Conservation (phyloP, 805 yeast genomes). For the Candida vartiovaarae region DNA sequence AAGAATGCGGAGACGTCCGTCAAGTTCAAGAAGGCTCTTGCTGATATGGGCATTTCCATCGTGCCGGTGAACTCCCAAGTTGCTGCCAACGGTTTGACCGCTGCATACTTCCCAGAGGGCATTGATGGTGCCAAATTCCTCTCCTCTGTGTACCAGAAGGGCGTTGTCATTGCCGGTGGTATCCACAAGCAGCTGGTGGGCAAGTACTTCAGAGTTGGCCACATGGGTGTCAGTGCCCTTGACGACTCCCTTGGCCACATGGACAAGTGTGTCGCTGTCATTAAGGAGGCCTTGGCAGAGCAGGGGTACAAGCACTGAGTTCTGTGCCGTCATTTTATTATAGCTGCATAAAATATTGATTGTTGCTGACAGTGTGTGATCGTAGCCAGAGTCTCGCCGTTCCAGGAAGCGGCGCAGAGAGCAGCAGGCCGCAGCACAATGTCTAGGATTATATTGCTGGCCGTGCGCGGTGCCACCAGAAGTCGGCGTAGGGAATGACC, state of each 20-base stretch:
- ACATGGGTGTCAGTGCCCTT: slow-evolving; percentile 82
- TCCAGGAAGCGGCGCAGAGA: too few relatives aligned
- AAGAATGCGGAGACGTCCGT: slow-evolving; percentile 57
- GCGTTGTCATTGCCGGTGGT: slow-evolving; percentile 83
- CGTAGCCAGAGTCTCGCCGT: too few relatives aligned
- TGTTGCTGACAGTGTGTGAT: not conserved
- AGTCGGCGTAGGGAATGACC: too few relatives aligned
- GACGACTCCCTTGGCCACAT: slow-evolving; percentile 49
- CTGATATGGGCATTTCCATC: slow-evolving; percentile 56
- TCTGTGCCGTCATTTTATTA: too few relatives aligned
- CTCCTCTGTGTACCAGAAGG: slow-evolving; percentile 46
- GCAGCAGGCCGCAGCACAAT: too few relatives aligned
- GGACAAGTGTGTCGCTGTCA: slow-evolving; percentile 39
- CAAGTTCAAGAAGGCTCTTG: slow-evolving; percentile 50
- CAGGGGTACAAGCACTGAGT: slow-evolving; percentile 27
- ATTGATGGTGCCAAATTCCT: slow-evolving; percentile 63
- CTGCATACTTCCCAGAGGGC: slow-evolving; percentile 74
- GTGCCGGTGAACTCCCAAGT: slow-evolving; percentile 50
- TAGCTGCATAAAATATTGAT: not conserved
- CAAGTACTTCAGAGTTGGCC: slow-evolving; percentile 89
- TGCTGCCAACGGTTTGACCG: slow-evolving; percentile 86
- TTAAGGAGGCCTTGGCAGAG: slow-evolving; percentile 36
- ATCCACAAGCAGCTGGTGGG: slow-evolving; percentile 74
- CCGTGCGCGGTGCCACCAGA: too few relatives aligned
- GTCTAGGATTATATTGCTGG: too few relatives aligned